These are phyloP conservation scores for Hyparrhenia diplandra DNA, from an alignment of 176 grass and related monocot genomes.

Conservation along the genomic window DNA sequence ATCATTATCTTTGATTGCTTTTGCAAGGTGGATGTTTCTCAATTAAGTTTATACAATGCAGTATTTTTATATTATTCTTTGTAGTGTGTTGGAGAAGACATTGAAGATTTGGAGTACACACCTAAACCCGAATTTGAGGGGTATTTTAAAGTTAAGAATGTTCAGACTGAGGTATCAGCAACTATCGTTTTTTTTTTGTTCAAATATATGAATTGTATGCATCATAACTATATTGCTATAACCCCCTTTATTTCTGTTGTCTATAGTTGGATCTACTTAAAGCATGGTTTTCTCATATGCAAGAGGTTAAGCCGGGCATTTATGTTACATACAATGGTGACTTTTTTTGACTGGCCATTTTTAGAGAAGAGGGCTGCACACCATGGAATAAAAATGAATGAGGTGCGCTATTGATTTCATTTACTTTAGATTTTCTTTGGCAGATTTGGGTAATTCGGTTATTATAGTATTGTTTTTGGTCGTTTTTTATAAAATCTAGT, in stretches of 20 bases:
- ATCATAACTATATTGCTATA: slow-evolving; percentile 2
- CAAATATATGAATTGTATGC: slow-evolving; percentile 1
- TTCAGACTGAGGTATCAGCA: slow-evolving; percentile 71
- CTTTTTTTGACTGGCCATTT: slow-evolving; percentile 99
- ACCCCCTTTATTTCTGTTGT: slow-evolving; percentile 23
- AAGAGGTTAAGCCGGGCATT: slow-evolving; percentile 97
- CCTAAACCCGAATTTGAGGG: slow-evolving; percentile 98
- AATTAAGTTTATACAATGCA: background rate
- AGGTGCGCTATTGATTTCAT: no score
- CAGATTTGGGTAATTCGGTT: background rate
- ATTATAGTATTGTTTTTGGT: background rate
- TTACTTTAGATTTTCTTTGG: background rate
- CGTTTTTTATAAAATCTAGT: background rate
- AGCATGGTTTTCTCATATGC: slow-evolving; percentile 96
- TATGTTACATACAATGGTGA: slow-evolving; percentile 99
- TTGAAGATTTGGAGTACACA: slow-evolving; percentile 98
- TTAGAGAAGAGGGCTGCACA: slow-evolving; percentile 93
- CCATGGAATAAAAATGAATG: slow-evolving; percentile 47
- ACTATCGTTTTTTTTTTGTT: background rate
- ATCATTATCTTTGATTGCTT: slow-evolving; percentile 24
- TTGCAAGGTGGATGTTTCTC: slow-evolving; percentile 11
- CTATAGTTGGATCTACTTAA: slow-evolving; percentile 76
- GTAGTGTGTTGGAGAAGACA: slow-evolving; percentile 92
- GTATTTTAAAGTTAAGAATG: slow-evolving; percentile 84
- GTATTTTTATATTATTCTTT: slow-evolving; percentile 25